Percentiles rank a stretch among this genome's conserved stretches.
Conservation (phyloP, 306 rosid genomes). For the Dalbergia cultrata region DNA sequence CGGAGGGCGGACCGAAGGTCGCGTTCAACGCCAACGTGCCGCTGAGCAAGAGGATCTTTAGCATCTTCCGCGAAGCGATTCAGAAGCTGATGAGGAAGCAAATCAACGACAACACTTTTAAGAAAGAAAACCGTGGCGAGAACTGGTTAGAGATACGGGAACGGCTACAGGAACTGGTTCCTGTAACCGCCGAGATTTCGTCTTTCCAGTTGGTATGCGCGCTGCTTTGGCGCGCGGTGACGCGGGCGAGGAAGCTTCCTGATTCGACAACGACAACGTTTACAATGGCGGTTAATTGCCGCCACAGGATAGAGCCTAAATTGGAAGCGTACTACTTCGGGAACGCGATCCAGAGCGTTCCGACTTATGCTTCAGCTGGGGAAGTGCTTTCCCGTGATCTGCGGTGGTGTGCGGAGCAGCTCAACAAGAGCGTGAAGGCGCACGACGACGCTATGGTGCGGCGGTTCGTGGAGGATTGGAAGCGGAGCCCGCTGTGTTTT, state of each 20-base stretch:
- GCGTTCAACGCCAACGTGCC: no score
- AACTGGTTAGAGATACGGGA: conserved; percentile 47
- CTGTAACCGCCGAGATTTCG: conserved; percentile 65
- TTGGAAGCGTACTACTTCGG: conserved; percentile 82
- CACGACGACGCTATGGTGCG: conserved; percentile 68
- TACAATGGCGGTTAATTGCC: conserved; percentile 87
- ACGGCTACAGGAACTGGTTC: neutral
- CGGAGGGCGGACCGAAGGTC: no score
- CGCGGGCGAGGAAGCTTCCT: conserved; percentile 79
- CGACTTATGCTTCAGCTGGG: conserved; percentile 61
- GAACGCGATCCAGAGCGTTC: conserved; percentile 90
- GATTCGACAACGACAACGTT: conserved; percentile 71
- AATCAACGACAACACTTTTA: conserved; percentile 53
- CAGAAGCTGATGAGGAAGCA: conserved; percentile 66
- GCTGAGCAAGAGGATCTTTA: no score
- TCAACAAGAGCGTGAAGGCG: conserved; percentile 71
- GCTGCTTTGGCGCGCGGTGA: conserved; percentile 79
- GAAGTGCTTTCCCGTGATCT: conserved; percentile 65
- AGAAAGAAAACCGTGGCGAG: conserved; percentile 46
- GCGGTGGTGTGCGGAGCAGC: conserved; percentile 87
- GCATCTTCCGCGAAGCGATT: no score
- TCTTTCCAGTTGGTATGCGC: conserved; percentile 89
- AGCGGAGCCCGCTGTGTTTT: conserved; percentile 70
- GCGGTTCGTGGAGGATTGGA: conserved; percentile 76
- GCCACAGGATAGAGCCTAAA: conserved; percentile 76